Evolutionary conservation across 139 green algal species (phyloP).

Genomic region (Ulvella scutata): DNA sequence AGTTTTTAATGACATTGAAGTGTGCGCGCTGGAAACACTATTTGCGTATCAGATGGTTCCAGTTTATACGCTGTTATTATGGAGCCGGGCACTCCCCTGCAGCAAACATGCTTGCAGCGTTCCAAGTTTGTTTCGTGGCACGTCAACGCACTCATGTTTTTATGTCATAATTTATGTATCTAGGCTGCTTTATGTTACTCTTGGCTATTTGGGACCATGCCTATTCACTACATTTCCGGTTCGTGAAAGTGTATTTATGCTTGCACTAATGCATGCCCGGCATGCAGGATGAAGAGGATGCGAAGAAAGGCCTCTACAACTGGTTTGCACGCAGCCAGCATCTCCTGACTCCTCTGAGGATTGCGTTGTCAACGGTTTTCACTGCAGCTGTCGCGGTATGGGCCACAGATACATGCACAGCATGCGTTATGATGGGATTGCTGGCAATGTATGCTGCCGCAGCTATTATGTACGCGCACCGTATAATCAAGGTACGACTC

Average conservation of each 20-base stretch:
- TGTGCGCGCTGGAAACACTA: too few species aligned
- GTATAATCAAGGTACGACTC: constrained; percentile 26
- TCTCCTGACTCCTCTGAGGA: constrained; percentile 22
- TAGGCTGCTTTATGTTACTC: too few species aligned
- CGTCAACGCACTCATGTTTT: not conserved
- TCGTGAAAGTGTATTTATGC: too few species aligned
- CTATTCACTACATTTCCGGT: too few species aligned
- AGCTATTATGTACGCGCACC: constrained; percentile 14
- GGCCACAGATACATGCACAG: constrained; percentile 1
- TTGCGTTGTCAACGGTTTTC: constrained; percentile 18
- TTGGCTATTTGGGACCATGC: too few species aligned
- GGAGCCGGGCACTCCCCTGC: too few species aligned
- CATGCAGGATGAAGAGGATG: constrained; percentile 28
- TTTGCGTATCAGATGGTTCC: too few species aligned
- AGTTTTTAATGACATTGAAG: too few species aligned
- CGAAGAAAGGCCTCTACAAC: constrained; percentile 39
- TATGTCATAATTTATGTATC: too few species aligned
- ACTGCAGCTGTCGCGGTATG: constrained; percentile 5
- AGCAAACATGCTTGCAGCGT: too few species aligned
- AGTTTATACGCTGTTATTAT: too few species aligned
- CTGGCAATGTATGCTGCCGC: not conserved
- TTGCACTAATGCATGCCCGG: too few species aligned
- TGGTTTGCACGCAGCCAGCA: constrained; percentile 20
- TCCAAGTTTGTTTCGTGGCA: not conserved
- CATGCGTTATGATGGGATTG: not conserved